Base-by-base conservation (phyloP, 2,329 filamentous ascomycete species). In the Ambrosiella beaveri region DNA sequence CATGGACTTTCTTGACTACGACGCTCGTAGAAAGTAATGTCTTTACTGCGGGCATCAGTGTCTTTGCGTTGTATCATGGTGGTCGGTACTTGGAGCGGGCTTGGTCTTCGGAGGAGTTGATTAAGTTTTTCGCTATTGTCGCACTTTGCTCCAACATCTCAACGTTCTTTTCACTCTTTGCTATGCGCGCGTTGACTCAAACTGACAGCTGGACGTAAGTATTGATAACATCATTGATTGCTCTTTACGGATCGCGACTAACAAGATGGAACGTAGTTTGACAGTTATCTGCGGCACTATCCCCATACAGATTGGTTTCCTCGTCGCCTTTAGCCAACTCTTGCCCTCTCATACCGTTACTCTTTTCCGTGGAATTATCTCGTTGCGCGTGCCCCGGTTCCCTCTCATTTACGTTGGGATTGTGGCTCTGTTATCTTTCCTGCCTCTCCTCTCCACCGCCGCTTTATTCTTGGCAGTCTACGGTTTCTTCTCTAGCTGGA, bases 301-400 rank as follows among this genome's bases (percentile, higher is more conserved):
- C 62, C 83, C 90, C 13, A 76, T 96, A 59, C 91, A 96, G 70
- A 89, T 93, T 52, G 84, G 86, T 62, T 97, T 97, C 73, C 85
- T 98, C 62, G 88, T 97, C 65, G 88, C 91, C 57, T 95, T 97
- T 72, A 97, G 95, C 72, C 93, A 98, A 71, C 86, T 98, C 54
- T 86, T 97, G 40, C 93, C 93, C 19, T 90, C 95, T 62, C 93
- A 98, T 70, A 98, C 93, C 9, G 91, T 97, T 57, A 93, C 91
- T 3, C 80, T 98, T 60, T 91, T 95, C 73, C 85, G 86, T 63
- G 89, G 89, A 63, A 74, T 95, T 61, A 69, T 97, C 60, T 95
- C 93, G 61, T 82, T 97, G 69, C 86, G 91, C 64, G 89, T 98
- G 57, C 81, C 81, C 15, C 74, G 79, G 53, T 81, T 83, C 64